Evolutionary conservation across 352 stramenopile species (phyloP).

Genomic region (Phytophthora pistaciae): DNA sequence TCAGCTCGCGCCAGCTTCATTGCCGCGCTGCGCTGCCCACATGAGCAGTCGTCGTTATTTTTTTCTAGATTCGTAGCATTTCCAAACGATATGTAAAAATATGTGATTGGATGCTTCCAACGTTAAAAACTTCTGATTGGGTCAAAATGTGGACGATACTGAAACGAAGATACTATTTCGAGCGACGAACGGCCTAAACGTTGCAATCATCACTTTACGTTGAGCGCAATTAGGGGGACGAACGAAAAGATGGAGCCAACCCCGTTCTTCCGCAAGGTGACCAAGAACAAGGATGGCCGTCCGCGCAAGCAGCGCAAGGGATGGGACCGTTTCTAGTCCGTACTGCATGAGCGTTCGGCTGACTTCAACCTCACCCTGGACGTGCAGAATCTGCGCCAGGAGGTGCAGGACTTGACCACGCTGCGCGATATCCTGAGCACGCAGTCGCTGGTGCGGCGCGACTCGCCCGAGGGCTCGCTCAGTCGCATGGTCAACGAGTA

Average conservation of each 20-base stretch:
- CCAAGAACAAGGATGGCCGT: slow-evolving; percentile 1
- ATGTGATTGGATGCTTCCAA: not conserved
- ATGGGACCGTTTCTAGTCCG: slow-evolving; percentile 41
- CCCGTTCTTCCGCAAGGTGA: slow-evolving; percentile 5
- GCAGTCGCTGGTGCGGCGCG: not conserved
- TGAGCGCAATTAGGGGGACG: not conserved
- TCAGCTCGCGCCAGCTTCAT: not conserved
- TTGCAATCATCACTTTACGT: not conserved
- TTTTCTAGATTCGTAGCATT: not conserved
- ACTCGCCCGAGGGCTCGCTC: slow-evolving; percentile 16
- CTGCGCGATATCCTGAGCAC: slow-evolving; percentile 10
- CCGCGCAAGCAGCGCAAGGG: slow-evolving; percentile 12
- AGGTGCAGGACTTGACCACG: slow-evolving; percentile 43
- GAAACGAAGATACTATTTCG: slow-evolving; percentile 7
- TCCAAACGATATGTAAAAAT: not conserved
- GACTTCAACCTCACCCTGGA: slow-evolving; percentile 38
- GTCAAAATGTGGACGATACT: not conserved
- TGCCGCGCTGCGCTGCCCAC: not conserved
- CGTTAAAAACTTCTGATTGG: not conserved
- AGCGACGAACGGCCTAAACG: not conserved
- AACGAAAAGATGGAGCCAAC: not conserved
- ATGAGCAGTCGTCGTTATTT: not conserved
- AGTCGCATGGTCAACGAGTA: slow-evolving; percentile 15
- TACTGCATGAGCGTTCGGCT: slow-evolving; percentile 37
- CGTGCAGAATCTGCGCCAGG: slow-evolving; percentile 37